These are phyloP conservation scores for Botrytis galanthina DNA, from an alignment of 2,329 filamentous ascomycete genomes.

Conservation along the genomic window DNA sequence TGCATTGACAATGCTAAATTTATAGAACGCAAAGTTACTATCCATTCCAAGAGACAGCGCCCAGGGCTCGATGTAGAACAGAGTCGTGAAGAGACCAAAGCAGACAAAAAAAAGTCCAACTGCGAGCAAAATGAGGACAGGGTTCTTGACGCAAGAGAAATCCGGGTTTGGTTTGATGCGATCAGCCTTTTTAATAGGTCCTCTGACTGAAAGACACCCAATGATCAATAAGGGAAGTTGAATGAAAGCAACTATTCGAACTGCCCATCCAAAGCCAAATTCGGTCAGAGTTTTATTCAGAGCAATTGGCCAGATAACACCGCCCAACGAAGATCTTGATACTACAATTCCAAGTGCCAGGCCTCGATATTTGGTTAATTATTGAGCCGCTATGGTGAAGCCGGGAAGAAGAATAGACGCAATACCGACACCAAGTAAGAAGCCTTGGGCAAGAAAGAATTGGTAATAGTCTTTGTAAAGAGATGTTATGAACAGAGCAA, in stretches of 20 bases:
- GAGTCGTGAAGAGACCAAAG: conserved; percentile 50
- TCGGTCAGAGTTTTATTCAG: conserved; percentile 35
- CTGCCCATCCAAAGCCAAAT: conserved; percentile 36
- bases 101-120: conserved; percentile 29
- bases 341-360: conserved; percentile 31
- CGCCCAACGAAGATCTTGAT: conserved; percentile 39
- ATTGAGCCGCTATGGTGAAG: conserved; percentile 22
- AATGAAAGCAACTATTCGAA: conserved; percentile 31
- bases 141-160: conserved; percentile 23
- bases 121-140: conserved; percentile 26
- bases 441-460: conserved; percentile 37
- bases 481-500: conserved; percentile 28
- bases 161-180: conserved; percentile 23
- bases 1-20: conserved; percentile 49
- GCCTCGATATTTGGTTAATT: conserved; percentile 27
- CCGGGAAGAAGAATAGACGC: conserved; percentile 34
- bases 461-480: conserved; percentile 39
- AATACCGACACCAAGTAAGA: conserved; percentile 28
- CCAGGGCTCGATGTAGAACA: conserved; percentile 45
- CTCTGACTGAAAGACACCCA: conserved; percentile 21
- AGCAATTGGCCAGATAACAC: conserved; percentile 40
- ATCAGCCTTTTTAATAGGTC: background rate
- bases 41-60: conserved; percentile 48
- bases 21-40: conserved; percentile 46
- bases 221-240: conserved; percentile 28